Evolutionary conservation across 768 basidiomycete genomes (phyloP), one percentile per base, ranked within the genome.

Genomic region (Candolleomyces eurysporus): DNA sequence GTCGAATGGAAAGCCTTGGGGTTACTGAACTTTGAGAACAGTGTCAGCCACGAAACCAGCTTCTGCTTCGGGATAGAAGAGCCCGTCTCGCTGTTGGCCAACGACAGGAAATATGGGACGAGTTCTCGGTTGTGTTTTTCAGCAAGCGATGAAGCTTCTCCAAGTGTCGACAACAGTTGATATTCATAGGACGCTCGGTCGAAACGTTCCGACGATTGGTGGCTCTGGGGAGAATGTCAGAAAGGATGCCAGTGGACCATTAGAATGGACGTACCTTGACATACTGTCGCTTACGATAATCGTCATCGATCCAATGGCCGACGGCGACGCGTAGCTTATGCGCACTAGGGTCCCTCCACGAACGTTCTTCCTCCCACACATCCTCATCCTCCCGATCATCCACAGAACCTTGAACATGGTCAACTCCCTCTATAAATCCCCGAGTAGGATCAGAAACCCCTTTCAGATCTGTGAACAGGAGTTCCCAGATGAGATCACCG

Each of bases 81-180:
- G 14, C 67, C 66, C 54, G 76, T 72, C 43, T 32, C 58, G n/a
- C 59, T 52, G 31, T 60, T 56, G 26, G 66, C 60, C 39, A 60
- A 62, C 8, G 79, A 73, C 65, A 98, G 79, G 77, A 98, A 97
- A 59, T 90, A 81, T 0, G 93, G 88, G n/a, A 97, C 79, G 39
- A 98, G 77, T n/a, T 90, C 85, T 42, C 92, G 88, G 60, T 90
- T 92, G 73, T 96, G 90, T 71, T 89, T 91, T 72, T 98, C 94
- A 0, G 88, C 91, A 11, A 97, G 73, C 2, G 82, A 78, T 0
- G 89, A 77, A 61, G 86, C 84, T 66, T 89, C 83, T n/a, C 83
- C 82, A 14, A 98, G 79, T 0, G 88, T 77, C 9, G 78, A 73
- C 14, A 98, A 81, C 3, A 98, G 78, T 71, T 97, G 94, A 10